These are phyloP conservation scores for Psilocybe azurescens DNA, from an alignment of 768 basidiomycete genomes.

Conservation along the genomic window DNA sequence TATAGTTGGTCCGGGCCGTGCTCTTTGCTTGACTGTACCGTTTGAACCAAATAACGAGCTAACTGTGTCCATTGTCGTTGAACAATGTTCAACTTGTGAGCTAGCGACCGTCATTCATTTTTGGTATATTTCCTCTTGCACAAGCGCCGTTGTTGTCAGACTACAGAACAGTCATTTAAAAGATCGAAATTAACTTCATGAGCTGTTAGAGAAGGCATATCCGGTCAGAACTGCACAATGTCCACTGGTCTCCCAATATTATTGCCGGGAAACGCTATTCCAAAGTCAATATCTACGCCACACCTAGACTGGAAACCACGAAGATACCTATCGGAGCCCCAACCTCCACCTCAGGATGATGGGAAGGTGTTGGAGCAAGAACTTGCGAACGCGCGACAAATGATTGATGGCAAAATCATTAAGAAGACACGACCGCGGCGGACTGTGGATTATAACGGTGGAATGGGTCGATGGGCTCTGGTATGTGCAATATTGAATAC, in stretches of 20 bases:
- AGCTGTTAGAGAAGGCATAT: background rate
- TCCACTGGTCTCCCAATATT: conserved; percentile 19
- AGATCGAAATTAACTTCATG: background rate
- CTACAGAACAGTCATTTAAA: background rate
- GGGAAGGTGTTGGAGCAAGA: conserved; percentile 79
- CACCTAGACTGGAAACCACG: conserved; percentile 79
- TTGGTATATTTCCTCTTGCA: background rate
- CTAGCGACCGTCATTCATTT: background rate
- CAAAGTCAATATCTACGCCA: conserved; percentile 29
- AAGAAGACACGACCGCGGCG: conserved; percentile 93
- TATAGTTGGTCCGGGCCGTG: background rate
- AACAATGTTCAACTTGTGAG: background rate
- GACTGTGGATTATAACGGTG: conserved; percentile 95
- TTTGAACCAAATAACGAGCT: background rate
- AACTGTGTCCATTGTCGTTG: background rate
- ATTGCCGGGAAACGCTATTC: conserved; percentile 19
- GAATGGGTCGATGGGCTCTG: conserved; percentile 83
- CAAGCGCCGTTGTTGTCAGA: background rate
- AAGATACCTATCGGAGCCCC: conserved; percentile 73
- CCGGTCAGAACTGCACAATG: conserved; percentile 7
- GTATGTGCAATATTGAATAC: conserved; percentile 49
- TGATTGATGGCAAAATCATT: conserved; percentile 79
- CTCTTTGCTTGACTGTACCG: background rate
- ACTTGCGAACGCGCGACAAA: conserved; percentile 71
- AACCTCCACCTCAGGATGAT: conserved; percentile 79